A percentile compares a stretch with the other conserved stretches of the same genome.
Conservation (phyloP, 106 monocot genomes). For the Chionographis japonica region DNA sequence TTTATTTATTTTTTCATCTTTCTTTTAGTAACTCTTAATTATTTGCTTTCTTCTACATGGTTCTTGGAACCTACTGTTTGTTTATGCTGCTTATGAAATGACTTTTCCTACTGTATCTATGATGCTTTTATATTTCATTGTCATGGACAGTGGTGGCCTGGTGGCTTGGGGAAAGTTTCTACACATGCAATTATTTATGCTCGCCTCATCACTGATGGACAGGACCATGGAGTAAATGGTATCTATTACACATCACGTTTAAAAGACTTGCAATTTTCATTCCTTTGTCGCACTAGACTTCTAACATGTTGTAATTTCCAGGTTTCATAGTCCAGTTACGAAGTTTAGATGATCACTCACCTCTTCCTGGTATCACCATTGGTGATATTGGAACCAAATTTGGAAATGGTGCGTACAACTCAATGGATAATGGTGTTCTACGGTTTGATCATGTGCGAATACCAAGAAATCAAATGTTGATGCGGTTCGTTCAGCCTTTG, state of each 20-base stretch:
- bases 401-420: conserved; percentile 95
- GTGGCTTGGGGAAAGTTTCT: conserved; percentile 88
- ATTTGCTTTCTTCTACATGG: neutral
- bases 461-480: conserved; percentile 94
- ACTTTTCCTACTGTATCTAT: neutral
- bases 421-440: conserved; percentile 97
- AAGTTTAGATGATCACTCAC: conserved; percentile 88
- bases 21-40: too few relatives aligned
- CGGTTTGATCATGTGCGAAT: conserved; percentile 90
- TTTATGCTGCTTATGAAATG: neutral
- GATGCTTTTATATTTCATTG: neutral
- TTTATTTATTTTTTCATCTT: neutral
- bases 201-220: conserved; percentile 69
- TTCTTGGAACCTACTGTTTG: neutral
- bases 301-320: conserved; percentile 23
- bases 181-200: conserved; percentile 95
- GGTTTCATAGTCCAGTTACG: conserved; percentile 97
- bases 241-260: conserved; percentile 6
- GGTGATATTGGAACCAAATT: conserved; percentile 98
- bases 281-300: neutral
- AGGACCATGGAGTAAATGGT: conserved; percentile 93
- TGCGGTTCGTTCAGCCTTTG: conserved; percentile 53
- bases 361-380: conserved; percentile 87
- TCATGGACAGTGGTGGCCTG: conserved; percentile 93
- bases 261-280: neutral